A percentile compares a stretch with the other conserved stretches of the same genome.
These are phyloP conservation scores for Kalmusia sp. DNA, from an alignment of 2,329 filamentous ascomycete genomes.

Conservation along the genomic window DNA sequence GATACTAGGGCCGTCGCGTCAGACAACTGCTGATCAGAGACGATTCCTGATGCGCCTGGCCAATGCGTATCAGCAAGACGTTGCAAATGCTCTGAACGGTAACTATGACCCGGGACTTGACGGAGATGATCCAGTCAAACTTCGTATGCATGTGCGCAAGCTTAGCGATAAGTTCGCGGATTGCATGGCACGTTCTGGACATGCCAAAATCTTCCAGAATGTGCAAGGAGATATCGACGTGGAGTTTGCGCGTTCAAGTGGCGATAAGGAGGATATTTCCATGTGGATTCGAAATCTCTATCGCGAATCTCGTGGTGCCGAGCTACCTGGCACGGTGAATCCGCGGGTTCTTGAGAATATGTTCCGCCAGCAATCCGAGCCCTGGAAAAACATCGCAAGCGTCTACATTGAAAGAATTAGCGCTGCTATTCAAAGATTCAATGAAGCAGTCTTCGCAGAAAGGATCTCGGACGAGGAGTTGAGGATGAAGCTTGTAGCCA, in stretches of 20 bases:
- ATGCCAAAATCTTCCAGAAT: constrained; percentile 10
- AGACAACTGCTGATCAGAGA: constrained; percentile 11
- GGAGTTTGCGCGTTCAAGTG: constrained; percentile 7
- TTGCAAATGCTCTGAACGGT: constrained; percentile 7
- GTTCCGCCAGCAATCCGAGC: constrained; percentile 12
- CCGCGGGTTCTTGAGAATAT: constrained; percentile 12
- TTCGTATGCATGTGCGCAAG: constrained; percentile 15
- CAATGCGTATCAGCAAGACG: constrained; percentile 11
- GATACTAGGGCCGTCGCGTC: constrained; percentile 12
- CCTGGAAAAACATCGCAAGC: constrained; percentile 7
- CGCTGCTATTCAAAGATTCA: constrained; percentile 3
- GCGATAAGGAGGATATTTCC: background rate
- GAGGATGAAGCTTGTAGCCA: constrained; percentile 1
- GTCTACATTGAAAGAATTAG: constrained; percentile 7
- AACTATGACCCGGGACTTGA: constrained; percentile 13
- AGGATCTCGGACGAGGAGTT: constrained; percentile 5
- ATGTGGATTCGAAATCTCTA: constrained; percentile 12
- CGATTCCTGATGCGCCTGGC: constrained; percentile 11
- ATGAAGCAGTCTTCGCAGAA: background rate
- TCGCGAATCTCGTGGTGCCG: constrained; percentile 13
- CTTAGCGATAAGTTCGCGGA: constrained; percentile 10
- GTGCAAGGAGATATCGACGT: constrained; percentile 4
- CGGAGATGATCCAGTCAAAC: constrained; percentile 9
- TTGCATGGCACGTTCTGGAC: constrained; percentile 7
- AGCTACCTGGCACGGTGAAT: constrained; percentile 16